Conservation (phyloP, 2,329 filamentous ascomycete species). For the Boeremia exigua region DNA sequence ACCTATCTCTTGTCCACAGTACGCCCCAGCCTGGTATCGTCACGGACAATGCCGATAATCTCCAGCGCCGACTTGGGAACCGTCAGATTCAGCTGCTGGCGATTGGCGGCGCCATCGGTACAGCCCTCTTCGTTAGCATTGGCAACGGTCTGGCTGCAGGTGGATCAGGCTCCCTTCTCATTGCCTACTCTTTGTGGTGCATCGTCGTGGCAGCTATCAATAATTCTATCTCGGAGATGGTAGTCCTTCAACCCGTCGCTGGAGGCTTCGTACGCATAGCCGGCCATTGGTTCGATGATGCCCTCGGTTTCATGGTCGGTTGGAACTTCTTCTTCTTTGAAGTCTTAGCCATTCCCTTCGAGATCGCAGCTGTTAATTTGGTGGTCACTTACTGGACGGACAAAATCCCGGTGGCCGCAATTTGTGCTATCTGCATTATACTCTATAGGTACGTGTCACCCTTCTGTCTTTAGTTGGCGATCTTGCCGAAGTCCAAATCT, state of each 20-base stretch:
- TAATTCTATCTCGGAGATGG: slow-evolving; percentile 48
- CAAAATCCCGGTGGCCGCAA: slow-evolving; percentile 40
- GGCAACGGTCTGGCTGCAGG: slow-evolving; percentile 60
- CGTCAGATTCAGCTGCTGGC: slow-evolving; percentile 68
- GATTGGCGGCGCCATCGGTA: slow-evolving; percentile 66
- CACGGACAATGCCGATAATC: no score
- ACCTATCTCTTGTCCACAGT: no score
- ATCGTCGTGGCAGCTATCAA: slow-evolving; percentile 43
- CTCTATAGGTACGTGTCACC: slow-evolving; percentile 39
- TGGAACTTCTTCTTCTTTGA: slow-evolving; percentile 46
- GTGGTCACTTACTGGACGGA: slow-evolving; percentile 48
- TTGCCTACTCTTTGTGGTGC: slow-evolving; percentile 49
- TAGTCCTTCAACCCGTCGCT: slow-evolving; percentile 45
- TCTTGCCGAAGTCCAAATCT: no score
- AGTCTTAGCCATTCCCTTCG: slow-evolving; percentile 42
- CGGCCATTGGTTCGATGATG: slow-evolving; percentile 62
- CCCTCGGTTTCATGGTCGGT: slow-evolving; percentile 56
- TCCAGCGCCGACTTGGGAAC: slow-evolving; percentile 36
- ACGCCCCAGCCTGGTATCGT: no score
- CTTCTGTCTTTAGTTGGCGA: no score
- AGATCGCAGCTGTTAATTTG: slow-evolving; percentile 44
- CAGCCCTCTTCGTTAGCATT: slow-evolving; percentile 66
- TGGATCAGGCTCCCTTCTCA: slow-evolving; percentile 38
- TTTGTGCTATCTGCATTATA: slow-evolving; percentile 40
- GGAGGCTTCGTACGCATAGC: slow-evolving; percentile 40